Evolutionary conservation across 768 basidiomycete genomes (phyloP).

Genomic region (Boletellus emodensis): DNA sequence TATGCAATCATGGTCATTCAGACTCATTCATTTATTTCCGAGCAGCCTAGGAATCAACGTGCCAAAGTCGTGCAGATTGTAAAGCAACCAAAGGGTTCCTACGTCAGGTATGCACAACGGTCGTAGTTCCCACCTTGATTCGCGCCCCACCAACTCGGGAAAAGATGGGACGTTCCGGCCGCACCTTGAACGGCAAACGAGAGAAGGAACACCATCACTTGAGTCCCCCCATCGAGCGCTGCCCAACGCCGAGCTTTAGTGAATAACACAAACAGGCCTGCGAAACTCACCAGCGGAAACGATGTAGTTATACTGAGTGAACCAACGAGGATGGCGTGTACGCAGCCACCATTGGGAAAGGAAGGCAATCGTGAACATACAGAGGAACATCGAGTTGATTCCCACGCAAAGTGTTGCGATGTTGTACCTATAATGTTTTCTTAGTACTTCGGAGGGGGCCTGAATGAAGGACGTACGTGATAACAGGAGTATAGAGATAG

Average conservation of each 20-base stretch:
- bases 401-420: conserved; percentile 20
- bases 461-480: conserved; percentile 15
- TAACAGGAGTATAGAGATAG: conserved; percentile 29
- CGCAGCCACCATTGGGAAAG: conserved; percentile 39
- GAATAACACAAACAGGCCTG: no score
- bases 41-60: no score
- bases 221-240: conserved; percentile 37
- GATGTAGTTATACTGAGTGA: conserved; percentile 36
- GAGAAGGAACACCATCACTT: conserved; percentile 54
- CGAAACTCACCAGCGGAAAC: conserved; percentile 37
- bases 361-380: conserved; percentile 27
- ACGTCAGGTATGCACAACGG: no score
- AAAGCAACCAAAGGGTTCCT: no score
- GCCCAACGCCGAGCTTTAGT: background rate
- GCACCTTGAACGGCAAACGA: conserved; percentile 51
- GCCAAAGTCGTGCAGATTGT: no score
- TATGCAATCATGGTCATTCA: no score
- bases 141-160: conserved; percentile 47
- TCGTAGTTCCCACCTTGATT: no score
- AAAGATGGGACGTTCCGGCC: conserved; percentile 43
- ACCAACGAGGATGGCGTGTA: conserved; percentile 34
- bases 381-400: conserved; percentile 25
- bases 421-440: background rate
- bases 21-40: no score
- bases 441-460: background rate